Evolutionary conservation across 257 asterid genomes (phyloP), one percentile per base, ranked within the genome.

Genomic region (Solanum appendiculatum): DNA sequence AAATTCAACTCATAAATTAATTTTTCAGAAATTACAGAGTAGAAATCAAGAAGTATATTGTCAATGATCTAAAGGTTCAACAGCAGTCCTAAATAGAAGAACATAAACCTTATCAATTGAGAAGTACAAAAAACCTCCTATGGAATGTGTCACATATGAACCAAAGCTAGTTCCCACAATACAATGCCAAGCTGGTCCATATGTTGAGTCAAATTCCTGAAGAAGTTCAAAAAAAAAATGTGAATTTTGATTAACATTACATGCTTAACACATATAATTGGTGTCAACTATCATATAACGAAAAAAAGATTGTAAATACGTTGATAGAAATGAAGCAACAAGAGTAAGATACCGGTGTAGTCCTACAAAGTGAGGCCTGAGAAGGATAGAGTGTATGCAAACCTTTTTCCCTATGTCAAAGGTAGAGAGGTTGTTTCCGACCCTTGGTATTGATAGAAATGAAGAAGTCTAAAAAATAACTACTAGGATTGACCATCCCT

Each of bases 151-250:
- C 10, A 96, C 99, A 64, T 94, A 96, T 8, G 99, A 96, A 21
- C 99, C 99, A 48, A 94, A 94, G 91, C 98, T 96, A 1, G 92
- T 93, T 77, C 98, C 98, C 2, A 96, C 98, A 2, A 96, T 91
- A 91, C 98, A 96, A 91, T 96, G 98, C 98, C 98, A 94, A 44
- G 98, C 98, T 33, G 98, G 98, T 68, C 99, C 99, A 82, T 96
- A 94, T 1, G 91, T 89, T 2, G 94, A 90, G 90, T 96, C 98
- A 72, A 96, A 96, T 44, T 96, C 98, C 99, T 96, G 90, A 27
- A 48, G 42, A 51, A 31, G 39, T 68, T 33, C 54, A 88, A 70
- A 29, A 33, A 34, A 3, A n/a, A 7, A 4, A n/a, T 5, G 63
- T 78, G 63, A 44, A 42, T 40, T 77, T 40, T 78, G 37, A 77